A percentile compares a stretch with the other conserved stretches of the same genome.
Evolutionary conservation across 129 eudicot genomes (phyloP).

Genomic region (Artemisia annua): DNA sequence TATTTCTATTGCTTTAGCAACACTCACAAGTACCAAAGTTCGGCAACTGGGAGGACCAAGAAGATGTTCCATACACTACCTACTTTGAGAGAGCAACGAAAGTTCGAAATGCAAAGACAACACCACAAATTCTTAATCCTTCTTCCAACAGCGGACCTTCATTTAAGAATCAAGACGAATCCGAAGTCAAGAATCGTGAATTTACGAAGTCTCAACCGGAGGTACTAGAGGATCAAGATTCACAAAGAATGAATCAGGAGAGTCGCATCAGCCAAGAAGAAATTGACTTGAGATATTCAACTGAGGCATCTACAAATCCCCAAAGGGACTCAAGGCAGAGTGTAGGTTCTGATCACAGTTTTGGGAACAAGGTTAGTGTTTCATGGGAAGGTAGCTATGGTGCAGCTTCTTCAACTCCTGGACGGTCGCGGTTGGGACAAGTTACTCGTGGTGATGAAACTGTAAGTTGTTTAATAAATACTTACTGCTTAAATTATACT

Average conservation of each 20-base stretch:
- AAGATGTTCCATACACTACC: constrained; percentile 47
- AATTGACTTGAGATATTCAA: constrained; percentile 21
- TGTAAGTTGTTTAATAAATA: constrained; percentile 41
- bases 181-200: constrained; percentile 17
- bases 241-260: constrained; percentile 27
- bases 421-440: constrained; percentile 69
- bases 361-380: constrained; percentile 49
- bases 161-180: constrained; percentile 21
- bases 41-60: constrained; percentile 60
- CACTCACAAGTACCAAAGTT: constrained; percentile 52
- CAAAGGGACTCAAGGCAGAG: constrained; percentile 42
- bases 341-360: constrained; percentile 60
- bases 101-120: constrained; percentile 37
- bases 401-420: constrained; percentile 70
- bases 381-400: constrained; percentile 60
- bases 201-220: constrained; percentile 29
- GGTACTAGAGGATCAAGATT: constrained; percentile 30
- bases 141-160: constrained; percentile 4
- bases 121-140: constrained; percentile 33
- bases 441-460: constrained; percentile 64
- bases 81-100: constrained; percentile 55
- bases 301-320: constrained; percentile 44
- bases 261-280: constrained; percentile 38
- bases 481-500: neutral
- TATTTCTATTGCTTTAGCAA: constrained; percentile 36